These are phyloP conservation scores for Cystoderma amianthinum DNA, from an alignment of 768 basidiomycete species.

Conservation along the genomic window DNA sequence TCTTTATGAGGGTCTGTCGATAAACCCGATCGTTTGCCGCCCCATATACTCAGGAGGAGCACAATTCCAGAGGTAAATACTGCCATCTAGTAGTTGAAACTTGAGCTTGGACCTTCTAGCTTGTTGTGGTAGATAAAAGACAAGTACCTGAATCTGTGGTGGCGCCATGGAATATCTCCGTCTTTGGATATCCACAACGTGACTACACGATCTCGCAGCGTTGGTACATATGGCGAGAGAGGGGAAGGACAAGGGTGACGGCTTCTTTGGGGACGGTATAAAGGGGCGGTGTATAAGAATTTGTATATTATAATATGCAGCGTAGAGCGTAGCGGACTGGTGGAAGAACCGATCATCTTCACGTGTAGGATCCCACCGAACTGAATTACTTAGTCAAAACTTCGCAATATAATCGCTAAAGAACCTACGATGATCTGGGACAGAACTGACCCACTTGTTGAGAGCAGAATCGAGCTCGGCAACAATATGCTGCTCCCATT, in stretches of 20 bases:
- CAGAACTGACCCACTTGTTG: slow-evolving; percentile 63
- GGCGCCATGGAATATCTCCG: slow-evolving; percentile 21
- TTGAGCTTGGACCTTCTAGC: not conserved
- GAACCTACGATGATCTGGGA: slow-evolving; percentile 51
- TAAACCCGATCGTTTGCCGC: slow-evolving; percentile 42
- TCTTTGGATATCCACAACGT: slow-evolving; percentile 60
- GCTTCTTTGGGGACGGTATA: slow-evolving; percentile 52
- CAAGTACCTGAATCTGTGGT: slow-evolving; percentile 28
- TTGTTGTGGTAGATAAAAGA: not conserved
- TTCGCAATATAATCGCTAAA: not conserved
- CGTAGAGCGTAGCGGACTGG: slow-evolving; percentile 54
- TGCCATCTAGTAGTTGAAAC: slow-evolving; percentile 18
- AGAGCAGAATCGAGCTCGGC: slow-evolving; percentile 66
- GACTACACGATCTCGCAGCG: slow-evolving; percentile 76
- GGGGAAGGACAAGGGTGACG: slow-evolving; percentile 45
- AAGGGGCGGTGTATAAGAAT: slow-evolving; percentile 77
- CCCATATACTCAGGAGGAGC: slow-evolving; percentile 64
- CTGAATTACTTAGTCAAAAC: slow-evolving; percentile 14
- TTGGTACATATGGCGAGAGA: slow-evolving; percentile 74
- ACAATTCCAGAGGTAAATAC: slow-evolving; percentile 47
- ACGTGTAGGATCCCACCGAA: slow-evolving; percentile 48
- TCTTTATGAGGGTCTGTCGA: slow-evolving; percentile 43
- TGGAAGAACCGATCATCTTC: slow-evolving; percentile 40
- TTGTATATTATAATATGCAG: slow-evolving; percentile 48
- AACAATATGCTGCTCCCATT: slow-evolving; percentile 68